phyloP scores from a whole-genome alignment of 495 filamentous ascomycete genomes.

The Lasiosphaeria ovina region DNA sequence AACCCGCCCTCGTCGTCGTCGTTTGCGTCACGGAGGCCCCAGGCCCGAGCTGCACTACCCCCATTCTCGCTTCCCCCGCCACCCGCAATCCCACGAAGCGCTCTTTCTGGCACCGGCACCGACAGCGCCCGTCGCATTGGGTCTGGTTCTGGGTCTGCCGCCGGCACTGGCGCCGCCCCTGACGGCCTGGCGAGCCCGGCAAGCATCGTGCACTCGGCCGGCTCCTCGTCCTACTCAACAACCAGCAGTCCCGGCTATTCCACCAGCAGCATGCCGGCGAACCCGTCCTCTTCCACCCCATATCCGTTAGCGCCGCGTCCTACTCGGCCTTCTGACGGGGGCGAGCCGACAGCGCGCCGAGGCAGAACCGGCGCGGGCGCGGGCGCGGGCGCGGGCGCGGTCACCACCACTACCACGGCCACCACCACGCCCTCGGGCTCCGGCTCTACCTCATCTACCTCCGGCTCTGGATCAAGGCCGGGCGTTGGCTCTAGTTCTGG shows the following conservation, averaged over 20 bases:
- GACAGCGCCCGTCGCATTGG: not conserved
- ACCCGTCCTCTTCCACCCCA: not conserved
- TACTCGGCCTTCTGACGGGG: too few relatives aligned
- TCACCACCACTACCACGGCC: too few relatives aligned
- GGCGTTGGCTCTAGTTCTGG: too few relatives aligned
- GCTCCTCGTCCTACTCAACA: constrained; percentile 16
- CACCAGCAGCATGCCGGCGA: constrained; percentile 2
- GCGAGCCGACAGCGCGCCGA: too few relatives aligned
- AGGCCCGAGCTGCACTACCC: constrained; percentile 16
- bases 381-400: too few relatives aligned
- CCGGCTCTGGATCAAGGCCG: too few relatives aligned
- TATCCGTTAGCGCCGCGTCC: constrained; percentile 1
- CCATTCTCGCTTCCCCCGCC: constrained; percentile 17
- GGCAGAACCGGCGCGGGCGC: too few relatives aligned
- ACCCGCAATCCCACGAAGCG: constrained; percentile 10
- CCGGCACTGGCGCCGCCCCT: too few relatives aligned
- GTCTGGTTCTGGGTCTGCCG: too few relatives aligned
- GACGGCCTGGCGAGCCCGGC: too few relatives aligned
- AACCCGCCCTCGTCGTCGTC: constrained; percentile 6
- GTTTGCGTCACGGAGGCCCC: constrained; percentile 8
- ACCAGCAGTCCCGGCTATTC: constrained; percentile 12
- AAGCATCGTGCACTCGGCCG: constrained; percentile 7
- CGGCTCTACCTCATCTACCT: too few relatives aligned
- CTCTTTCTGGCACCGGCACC: not conserved
- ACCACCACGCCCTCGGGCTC: too few relatives aligned